Evolutionary conservation across 306 rosid genomes (phyloP), one percentile per base, ranked within the genome.

Genomic region (Acacia confusa): DNA sequence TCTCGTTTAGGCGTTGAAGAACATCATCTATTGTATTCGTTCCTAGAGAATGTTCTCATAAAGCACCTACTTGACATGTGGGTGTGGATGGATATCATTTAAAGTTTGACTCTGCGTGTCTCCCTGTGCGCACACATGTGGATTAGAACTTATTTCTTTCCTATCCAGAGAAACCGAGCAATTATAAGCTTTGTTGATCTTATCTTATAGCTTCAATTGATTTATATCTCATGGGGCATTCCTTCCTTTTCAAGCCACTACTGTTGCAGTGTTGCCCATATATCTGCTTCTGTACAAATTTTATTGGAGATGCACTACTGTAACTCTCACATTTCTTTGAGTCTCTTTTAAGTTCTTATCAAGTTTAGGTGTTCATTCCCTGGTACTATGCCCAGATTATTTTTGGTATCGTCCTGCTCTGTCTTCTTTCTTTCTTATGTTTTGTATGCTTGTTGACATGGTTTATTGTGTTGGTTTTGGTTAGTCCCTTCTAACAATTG

Each of bases 401-500:
- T 70, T 70, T 61, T 28, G 25, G 55, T 45, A 17, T 63, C 45
- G 64, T 72, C 60, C 34, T 27, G 61, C 57, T 70, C 58, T 7
- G 68, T 57, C 57, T 24, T 52, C 50, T 30, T 64, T 25, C 71
- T 74, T 63, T 30, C 24, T 50, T 20, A 28, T 72, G 43, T 24
- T n/a, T 34, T 60, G 76, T 74, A 50, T 61, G 30, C 20, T 13
- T 72, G 64, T 14, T 9, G 41, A 15, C 14, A 16, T 4, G 19
- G 55, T 75, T 76, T 40, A 72, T 55, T 58, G 66, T 44, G 30
- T 65, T 15, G 20, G 66, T 45, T 55, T 65, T 81, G 20, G 38
- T 81, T 57, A 53, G 34, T 60, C 28, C 71, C 50, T 82, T 45
- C 82, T 86, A 60, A 85, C 73, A 24, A 41, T 71, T 58, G 73